phyloP scores from a whole-genome alignment of 805 yeast species.

The Ogataea corticis region DNA sequence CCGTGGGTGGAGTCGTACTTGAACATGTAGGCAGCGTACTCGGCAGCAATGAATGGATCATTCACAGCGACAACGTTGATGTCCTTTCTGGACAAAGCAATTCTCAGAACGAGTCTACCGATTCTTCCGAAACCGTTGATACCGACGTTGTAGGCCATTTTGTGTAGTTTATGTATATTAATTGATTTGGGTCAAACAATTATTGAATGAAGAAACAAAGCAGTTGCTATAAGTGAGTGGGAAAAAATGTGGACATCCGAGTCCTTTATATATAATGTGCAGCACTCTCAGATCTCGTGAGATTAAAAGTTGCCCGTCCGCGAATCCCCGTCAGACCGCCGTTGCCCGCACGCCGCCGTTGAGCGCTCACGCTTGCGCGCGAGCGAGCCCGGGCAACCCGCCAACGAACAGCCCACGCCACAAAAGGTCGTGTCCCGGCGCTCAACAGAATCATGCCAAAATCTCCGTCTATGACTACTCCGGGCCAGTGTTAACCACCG shows the following conservation, averaged over 20 bases:
- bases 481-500: constrained; percentile 22
- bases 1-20: constrained; percentile 96
- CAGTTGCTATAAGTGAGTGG: neutral
- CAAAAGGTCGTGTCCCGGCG: constrained; percentile 13
- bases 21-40: constrained; percentile 93
- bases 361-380: neutral
- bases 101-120: constrained; percentile 86
- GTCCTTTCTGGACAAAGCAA: constrained; percentile 72
- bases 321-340: neutral
- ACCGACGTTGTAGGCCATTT: constrained; percentile 72
- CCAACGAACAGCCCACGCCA: constrained; percentile 1
- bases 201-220: neutral
- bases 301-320: neutral
- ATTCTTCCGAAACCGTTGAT: constrained; percentile 95
- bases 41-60: constrained; percentile 88
- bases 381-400: constrained; percentile 5
- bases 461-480: constrained; percentile 17
- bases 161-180: constrained; percentile 10
- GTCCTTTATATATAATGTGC: constrained; percentile 15
- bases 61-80: constrained; percentile 85
- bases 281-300: neutral
- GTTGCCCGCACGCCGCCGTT: neutral
- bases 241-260: constrained; percentile 8
- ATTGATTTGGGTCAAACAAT: neutral
- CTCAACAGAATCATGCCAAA: constrained; percentile 15